Conservation (phyloP, 2,329 filamentous ascomycete species). For the Apiospora koreana region DNA sequence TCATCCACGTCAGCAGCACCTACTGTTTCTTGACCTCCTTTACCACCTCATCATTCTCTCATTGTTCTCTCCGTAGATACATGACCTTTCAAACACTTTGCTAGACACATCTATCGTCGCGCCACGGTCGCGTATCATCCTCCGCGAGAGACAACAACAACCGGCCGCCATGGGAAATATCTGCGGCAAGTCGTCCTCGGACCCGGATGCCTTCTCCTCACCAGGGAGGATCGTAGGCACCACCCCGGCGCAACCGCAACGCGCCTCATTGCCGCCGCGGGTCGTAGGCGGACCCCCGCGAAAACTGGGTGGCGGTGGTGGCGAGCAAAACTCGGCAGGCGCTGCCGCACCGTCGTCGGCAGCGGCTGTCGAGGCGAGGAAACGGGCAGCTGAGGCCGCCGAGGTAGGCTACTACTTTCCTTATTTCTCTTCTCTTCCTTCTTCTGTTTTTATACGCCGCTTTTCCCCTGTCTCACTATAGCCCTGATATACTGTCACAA, state of each 20-base stretch:
- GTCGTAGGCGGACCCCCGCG: slow-evolving; percentile 59
- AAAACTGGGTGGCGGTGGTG: slow-evolving; percentile 63
- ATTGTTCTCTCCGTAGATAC: not conserved
- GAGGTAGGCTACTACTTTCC: slow-evolving; percentile 61
- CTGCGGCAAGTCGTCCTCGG: slow-evolving; percentile 72
- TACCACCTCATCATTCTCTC: not conserved
- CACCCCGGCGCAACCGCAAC: slow-evolving; percentile 47
- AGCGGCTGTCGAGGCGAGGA: slow-evolving; percentile 60
- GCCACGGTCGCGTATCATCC: not conserved
- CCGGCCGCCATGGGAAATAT: slow-evolving; percentile 73
- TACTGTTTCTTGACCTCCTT: not conserved
- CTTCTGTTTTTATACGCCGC: not conserved
- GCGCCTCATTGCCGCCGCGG: slow-evolving; percentile 50
- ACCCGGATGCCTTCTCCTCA: slow-evolving; percentile 61
- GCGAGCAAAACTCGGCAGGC: slow-evolving; percentile 10
- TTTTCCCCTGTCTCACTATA: not conserved
- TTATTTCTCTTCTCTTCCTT: slow-evolving; percentile 1
- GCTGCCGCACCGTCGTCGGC: slow-evolving; percentile 23
- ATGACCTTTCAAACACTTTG: not conserved
- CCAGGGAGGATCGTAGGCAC: slow-evolving; percentile 73
- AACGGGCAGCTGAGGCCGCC: slow-evolving; percentile 77
- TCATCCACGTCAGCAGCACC: not conserved
- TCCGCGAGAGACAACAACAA: not conserved
- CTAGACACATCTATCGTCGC: not conserved
- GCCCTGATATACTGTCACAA: not conserved